Evolutionary conservation across 2,329 filamentous ascomycete genomes (phyloP), one percentile per base, ranked within the genome.

Genomic region (Apiospora aurea): DNA sequence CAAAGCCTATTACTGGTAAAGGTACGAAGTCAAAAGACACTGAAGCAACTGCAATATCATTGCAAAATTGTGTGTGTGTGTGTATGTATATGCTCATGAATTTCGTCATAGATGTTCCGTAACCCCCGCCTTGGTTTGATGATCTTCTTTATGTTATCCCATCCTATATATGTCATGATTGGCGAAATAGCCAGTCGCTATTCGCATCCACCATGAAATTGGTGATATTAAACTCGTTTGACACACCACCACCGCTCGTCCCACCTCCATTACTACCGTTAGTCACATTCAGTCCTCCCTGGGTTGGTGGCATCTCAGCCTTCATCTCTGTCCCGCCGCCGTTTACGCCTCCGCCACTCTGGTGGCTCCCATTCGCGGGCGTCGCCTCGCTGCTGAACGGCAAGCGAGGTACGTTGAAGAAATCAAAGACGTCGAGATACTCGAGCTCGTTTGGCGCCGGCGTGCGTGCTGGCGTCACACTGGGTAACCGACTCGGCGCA

Each of bases 351-450:
- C 57, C 57, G 13, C 57, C 34, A 8, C 41, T 47, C 26, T 51
- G 34, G 4, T 74, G 47, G 14, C 64, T 26, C 14, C 26, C 67
- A 57, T 3, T 43, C 6, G 68, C 80, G 24, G 67, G 76, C 67
- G 74, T 78, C 70, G 57, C 16, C 38, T 85, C 83, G 14, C 83
- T 81, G 43, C 83, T 83, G 29, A 88, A 81, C 0, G 89, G 88
- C 34, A 97, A 84, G 24, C 94, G 86, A 0, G 95, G 95, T 71
- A 97, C 91, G 79, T 97, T 97, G 86, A 97, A 98, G 79, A 97
- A 97, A 77, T 96, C 94, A 80, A 98, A 97, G 0, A 97, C 93
- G 77, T 97, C 95, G 2, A 97, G 85, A 79, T 97, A 97, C 80
- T 97, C 95, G 4, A 97, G 85, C 78, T 97, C 94, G 76, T 96